Conservation (phyloP, 1,284 basidiomycete species). For the Cryptococcus sp. region DNA sequence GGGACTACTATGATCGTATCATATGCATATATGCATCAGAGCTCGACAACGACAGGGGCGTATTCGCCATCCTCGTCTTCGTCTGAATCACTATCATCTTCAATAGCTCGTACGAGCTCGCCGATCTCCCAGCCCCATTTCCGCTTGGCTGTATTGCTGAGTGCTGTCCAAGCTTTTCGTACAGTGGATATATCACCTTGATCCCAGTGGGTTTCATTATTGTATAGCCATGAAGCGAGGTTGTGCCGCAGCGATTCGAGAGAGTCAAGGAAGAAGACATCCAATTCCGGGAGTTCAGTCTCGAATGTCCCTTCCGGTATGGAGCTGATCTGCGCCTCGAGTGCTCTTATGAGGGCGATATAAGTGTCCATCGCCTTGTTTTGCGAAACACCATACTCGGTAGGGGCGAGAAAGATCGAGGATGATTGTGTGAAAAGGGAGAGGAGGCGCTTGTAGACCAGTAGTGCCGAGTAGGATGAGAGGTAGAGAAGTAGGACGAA, state of each 20-base stretch:
- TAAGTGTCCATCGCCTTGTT: constrained; percentile 9
- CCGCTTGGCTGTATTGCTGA: constrained; percentile 13
- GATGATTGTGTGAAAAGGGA: constrained; percentile 45
- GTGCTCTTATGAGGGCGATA: constrained; percentile 32
- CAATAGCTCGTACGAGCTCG: constrained; percentile 10
- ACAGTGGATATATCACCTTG: constrained; percentile 17
- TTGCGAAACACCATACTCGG: background rate
- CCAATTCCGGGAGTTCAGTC: constrained; percentile 53
- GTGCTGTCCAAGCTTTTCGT: constrained; percentile 5
- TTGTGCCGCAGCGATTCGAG: constrained; percentile 39
- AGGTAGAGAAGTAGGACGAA: constrained; percentile 54
- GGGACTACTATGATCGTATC: constrained; percentile 7
- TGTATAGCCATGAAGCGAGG: background rate
- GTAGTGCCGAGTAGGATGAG: constrained; percentile 52
- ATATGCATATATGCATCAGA: constrained; percentile 8
- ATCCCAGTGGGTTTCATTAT: constrained; percentile 1
- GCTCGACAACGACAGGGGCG: constrained; percentile 50
- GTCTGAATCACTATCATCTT: constrained; percentile 31
- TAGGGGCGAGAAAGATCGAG: constrained; percentile 23
- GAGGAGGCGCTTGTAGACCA: constrained; percentile 51
- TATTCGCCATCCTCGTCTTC: constrained; percentile 53
- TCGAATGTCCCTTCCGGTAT: constrained; percentile 50
- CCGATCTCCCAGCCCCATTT: constrained; percentile 39
- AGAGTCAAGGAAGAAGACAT: constrained; percentile 47
- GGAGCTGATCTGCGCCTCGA: constrained; percentile 43